Conservation (phyloP, 2,329 filamentous ascomycete genomes). For the Fusarium sp. region DNA sequence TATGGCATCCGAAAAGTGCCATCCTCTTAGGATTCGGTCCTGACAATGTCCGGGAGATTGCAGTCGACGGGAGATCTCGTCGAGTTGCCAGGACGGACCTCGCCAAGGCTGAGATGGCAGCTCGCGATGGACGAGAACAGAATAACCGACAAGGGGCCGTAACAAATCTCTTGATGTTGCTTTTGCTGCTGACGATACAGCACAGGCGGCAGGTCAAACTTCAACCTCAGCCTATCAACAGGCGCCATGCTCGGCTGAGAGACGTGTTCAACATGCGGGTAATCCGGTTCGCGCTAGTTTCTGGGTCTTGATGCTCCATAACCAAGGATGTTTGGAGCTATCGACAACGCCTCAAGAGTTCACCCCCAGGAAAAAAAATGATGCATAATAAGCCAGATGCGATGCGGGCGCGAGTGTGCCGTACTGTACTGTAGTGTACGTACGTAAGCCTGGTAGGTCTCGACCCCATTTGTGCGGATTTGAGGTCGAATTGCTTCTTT, state of each 20-base stretch:
- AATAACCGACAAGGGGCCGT: background rate
- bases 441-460: conserved; percentile 17
- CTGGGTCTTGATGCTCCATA: background rate
- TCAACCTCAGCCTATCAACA: conserved; percentile 20
- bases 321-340: background rate
- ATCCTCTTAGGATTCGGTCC: background rate
- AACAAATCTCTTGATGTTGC: conserved; percentile 8
- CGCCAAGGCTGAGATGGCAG: background rate
- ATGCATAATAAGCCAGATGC: background rate
- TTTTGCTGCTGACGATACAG: conserved; percentile 16
- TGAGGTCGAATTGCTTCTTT: conserved; percentile 22
- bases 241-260: conserved; percentile 11
- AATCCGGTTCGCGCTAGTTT: conserved; percentile 37
- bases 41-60: conserved; percentile 1
- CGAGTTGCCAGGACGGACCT: background rate
- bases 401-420: background rate
- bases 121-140: background rate
- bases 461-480: conserved; percentile 4
- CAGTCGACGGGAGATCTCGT: background rate
- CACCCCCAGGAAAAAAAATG: background rate
- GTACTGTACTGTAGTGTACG: conserved; percentile 13
- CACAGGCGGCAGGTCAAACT: conserved; percentile 9
- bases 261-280: conserved; percentile 30
- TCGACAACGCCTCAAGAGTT: background rate
- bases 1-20: background rate